Evolutionary conservation across 2,329 filamentous ascomycete genomes (phyloP).

Genomic region (Zasmidium cellare): DNA sequence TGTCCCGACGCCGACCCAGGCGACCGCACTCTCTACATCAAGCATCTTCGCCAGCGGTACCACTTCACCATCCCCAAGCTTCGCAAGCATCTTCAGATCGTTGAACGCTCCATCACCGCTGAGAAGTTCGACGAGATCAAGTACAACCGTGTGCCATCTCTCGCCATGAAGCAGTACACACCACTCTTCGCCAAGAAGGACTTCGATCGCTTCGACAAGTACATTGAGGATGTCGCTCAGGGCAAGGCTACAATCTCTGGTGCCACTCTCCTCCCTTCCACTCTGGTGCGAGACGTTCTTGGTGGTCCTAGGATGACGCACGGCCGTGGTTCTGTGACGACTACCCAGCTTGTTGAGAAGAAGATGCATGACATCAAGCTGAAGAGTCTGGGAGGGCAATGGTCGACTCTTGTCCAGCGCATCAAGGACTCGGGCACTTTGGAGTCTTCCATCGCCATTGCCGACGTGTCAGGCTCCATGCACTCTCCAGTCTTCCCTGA

Average conservation of each 20-base stretch:
- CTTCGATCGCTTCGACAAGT: slow-evolving; percentile 49
- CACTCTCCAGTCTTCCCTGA: slow-evolving; percentile 40
- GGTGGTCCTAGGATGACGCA: not conserved
- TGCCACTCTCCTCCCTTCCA: slow-evolving; percentile 56
- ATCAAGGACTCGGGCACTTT: slow-evolving; percentile 58
- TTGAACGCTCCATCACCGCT: slow-evolving; percentile 54
- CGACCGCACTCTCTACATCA: slow-evolving; percentile 53
- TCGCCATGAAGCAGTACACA: slow-evolving; percentile 58
- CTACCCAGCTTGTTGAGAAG: slow-evolving; percentile 24
- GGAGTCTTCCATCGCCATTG: slow-evolving; percentile 56
- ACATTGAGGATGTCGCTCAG: slow-evolving; percentile 50
- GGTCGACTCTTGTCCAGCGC: slow-evolving; percentile 59
- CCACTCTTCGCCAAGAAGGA: slow-evolving; percentile 54
- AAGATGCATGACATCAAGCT: slow-evolving; percentile 36
- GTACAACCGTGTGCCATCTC: slow-evolving; percentile 57
- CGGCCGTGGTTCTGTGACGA: slow-evolving; percentile 5
- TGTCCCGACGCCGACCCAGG: slow-evolving; percentile 34
- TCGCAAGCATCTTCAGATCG: slow-evolving; percentile 53
- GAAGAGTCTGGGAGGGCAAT: slow-evolving; percentile 53
- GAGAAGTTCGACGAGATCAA: slow-evolving; percentile 53
- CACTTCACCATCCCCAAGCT: slow-evolving; percentile 53
- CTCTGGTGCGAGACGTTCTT: slow-evolving; percentile 40
- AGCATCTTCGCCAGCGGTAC: slow-evolving; percentile 55
- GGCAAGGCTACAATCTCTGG: slow-evolving; percentile 57
- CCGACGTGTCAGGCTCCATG: slow-evolving; percentile 61